Base-by-base conservation (phyloP, 2,329 filamentous ascomycete genomes). In the Plenodomus biglobosus region DNA sequence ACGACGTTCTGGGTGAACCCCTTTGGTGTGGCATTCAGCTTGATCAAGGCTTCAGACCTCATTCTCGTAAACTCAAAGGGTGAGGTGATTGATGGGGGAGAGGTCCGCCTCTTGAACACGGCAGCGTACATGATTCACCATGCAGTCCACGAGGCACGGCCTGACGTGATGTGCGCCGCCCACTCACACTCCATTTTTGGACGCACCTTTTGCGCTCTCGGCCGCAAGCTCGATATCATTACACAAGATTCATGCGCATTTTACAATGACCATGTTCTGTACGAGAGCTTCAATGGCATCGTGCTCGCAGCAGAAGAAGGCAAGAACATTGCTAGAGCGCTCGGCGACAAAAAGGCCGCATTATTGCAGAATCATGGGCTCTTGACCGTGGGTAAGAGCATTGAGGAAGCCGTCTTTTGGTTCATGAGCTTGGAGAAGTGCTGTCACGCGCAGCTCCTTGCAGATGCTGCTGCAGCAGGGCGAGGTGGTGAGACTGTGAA, bases 1-100 rank as follows among this genome's bases (percentile, higher is more conserved):
- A 68, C 73, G 4, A 81, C 77, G 0, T 85, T 86, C 71, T 86
- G 83, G 84, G 82, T 87, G 3, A 87, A 87, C 56, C 85, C 84
- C 0, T 84, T 86, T 46, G 83, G 83, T 10, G 76, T 82, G 1
- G 77, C 81, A 2, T 87, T 85, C 70, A 80, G 79, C 5, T 72
- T 83, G 44, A 80, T 88, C 37, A 85, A 82, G 47, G 77, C 79
- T 0, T 85, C 82, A 0, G 84, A 88, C 55, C 76, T 89, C n/a
- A 86, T 88, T 44, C 81, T 80, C 15, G 85, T 88, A 1, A 77
- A 85, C 57, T 76, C 82, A 42, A 66, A 78, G 0, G 85, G 85
- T 1, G 72, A 81, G 19, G 78, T 88, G 19, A 79, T 88, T 24
- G 85, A 82, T 10, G 85, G 85, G 3, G 85, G 85, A 8, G 58